A percentile compares a stretch with the other conserved stretches of the same genome.
Conservation (phyloP, 2,329 filamentous ascomycete genomes). For the Exophiala spinifera region DNA sequence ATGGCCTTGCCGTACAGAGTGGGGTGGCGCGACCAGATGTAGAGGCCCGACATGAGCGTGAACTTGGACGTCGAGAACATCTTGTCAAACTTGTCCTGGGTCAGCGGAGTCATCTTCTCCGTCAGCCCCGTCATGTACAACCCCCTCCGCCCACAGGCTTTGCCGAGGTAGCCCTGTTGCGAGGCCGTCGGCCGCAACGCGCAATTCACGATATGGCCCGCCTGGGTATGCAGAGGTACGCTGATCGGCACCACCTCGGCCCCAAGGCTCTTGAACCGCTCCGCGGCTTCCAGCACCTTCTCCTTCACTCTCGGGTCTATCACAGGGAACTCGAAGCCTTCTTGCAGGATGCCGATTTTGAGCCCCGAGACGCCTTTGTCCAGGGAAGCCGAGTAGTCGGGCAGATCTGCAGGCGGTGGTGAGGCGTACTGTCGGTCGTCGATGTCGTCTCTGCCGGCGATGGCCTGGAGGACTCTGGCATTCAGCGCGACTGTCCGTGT, state of each 20-base stretch:
- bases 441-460: conserved; percentile 46
- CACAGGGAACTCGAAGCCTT: conserved; percentile 44
- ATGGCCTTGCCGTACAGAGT: conserved; percentile 41
- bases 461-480: conserved; percentile 41
- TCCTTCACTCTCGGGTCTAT: conserved; percentile 43
- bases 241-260: conserved; percentile 52
- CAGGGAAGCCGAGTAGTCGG: conserved; percentile 13
- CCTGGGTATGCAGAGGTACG: conserved; percentile 38
- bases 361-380: conserved; percentile 32
- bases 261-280: conserved; percentile 45
- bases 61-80: conserved; percentile 51
- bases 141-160: conserved; percentile 4
- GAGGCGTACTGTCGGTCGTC: conserved; percentile 41
- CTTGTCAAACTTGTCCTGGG: conserved; percentile 49
- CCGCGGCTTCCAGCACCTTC: conserved; percentile 43
- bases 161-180: conserved; percentile 5
- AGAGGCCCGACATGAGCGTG: conserved; percentile 41
- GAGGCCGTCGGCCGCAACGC: conserved; percentile 3
- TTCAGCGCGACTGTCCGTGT: conserved; percentile 38
- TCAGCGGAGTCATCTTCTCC: conserved; percentile 21
- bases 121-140: conserved; percentile 1
- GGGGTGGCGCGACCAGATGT: conserved; percentile 39
- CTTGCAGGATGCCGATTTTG: conserved; percentile 44
- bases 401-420: conserved; percentile 5
- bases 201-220: conserved; percentile 45